Evolutionary conservation across 1,284 basidiomycete genomes (phyloP), one percentile per base, ranked within the genome.

Genomic region (Cystobasidium sp.): DNA sequence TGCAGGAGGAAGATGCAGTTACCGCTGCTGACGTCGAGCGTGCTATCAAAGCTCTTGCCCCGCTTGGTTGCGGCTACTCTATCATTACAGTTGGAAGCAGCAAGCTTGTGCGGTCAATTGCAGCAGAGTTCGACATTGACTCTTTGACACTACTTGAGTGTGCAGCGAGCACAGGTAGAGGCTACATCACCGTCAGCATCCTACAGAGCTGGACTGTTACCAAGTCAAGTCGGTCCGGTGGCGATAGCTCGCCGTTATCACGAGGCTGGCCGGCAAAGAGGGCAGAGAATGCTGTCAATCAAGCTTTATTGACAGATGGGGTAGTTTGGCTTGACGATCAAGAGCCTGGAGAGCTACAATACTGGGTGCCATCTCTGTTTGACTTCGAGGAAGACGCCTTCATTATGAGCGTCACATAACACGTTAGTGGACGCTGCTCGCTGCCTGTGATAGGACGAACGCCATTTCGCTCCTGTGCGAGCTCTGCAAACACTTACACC

Each of bases 301-400:
- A 95, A 78, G 94, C 96, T 88, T 86, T 94, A 14, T 85, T 94
- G 78, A 85, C 90, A 44, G 94, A 98, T 78, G 96, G 94, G 0
- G 85, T 97, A 53, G 94, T 93, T 68, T 99, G 96, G 96, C 81
- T 98, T 44, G 96, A 99, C 81, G 89, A 91, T 52, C 92, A 94
- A 82, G 91, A 90, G 75, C 80, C 81, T 31, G 84, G 83, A 47
- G 88, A 88, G 16, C 85, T 85, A 67, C 86, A 88, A 41, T 94
- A 92, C 80, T 94, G 91, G 91, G 85, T 93, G 24, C 88, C 89
- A 1, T 91, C 90, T 0, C 58, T 80, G 44, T 78, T 79, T 24
- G 78, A 77, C 20, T 76, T 73, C 47, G 52, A 66, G 52, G 70
- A 73, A 31, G 63, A 55, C 24, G 6, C 31, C 1, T 31, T 5